Evolutionary conservation across 83 land plant species (phyloP).

Genomic region (Thuja plicata): DNA sequence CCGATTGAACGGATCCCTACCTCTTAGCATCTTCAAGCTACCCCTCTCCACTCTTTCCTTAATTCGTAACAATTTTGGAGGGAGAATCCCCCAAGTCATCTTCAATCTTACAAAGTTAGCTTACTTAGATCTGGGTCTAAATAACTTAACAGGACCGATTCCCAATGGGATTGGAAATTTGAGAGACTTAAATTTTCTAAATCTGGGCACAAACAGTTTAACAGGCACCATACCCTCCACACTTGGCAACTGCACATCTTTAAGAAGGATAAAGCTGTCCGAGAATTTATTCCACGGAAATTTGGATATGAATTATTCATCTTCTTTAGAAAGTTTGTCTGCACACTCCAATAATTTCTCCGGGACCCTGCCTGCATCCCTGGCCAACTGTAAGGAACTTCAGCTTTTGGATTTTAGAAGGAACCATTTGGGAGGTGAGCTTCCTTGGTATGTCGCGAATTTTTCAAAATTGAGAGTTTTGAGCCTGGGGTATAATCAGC

Average conservation of each 20-base stretch:
- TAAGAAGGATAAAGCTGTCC: background rate
- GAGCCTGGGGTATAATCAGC: slow-evolving; percentile 20
- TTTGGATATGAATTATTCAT: background rate
- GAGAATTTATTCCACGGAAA: background rate
- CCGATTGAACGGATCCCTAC: background rate
- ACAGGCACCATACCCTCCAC: slow-evolving; percentile 15
- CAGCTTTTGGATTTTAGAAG: background rate
- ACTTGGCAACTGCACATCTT: too few species aligned
- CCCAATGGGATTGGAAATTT: background rate
- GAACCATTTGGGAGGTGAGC: background rate
- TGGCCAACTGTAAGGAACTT: background rate
- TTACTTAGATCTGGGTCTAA: background rate
- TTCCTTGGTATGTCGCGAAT: background rate
- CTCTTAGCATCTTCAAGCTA: background rate
- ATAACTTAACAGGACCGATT: slow-evolving; percentile 15
- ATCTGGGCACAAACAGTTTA: slow-evolving; percentile 18
- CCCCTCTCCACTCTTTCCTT: background rate
- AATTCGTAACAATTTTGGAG: background rate
- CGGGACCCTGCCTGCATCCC: background rate
- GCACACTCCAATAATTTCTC: too few species aligned
- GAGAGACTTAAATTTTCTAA: slow-evolving; percentile 11
- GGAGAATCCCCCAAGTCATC: slow-evolving; percentile 16
- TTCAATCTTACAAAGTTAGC: slow-evolving; percentile 2
- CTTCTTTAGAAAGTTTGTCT: background rate
- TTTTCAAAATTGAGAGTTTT: slow-evolving; percentile 17